Conservation (phyloP, 352 stramenopile species). For the Elongisporangium senticosum region DNA sequence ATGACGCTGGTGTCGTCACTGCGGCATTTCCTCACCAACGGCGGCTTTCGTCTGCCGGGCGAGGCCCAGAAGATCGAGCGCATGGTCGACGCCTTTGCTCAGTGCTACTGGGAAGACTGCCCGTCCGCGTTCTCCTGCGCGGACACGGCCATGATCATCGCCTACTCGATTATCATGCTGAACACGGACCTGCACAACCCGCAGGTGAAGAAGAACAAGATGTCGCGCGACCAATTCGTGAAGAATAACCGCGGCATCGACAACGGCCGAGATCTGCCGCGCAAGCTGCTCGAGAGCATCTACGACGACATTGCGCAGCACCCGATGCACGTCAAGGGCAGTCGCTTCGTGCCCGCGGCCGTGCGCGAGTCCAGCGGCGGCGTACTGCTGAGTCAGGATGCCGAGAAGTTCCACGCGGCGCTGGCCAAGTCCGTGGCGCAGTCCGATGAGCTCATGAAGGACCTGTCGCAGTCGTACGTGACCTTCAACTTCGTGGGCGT, state of each 20-base stretch:
- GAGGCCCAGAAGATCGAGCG: conserved; percentile 98
- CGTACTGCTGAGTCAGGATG: conserved; percentile 26
- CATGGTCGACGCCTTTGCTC: conserved; percentile 95
- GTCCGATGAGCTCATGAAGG: conserved; percentile 83
- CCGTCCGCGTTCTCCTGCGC: conserved; percentile 59
- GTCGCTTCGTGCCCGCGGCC: conserved; percentile 37
- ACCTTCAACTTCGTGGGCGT: conserved; percentile 91
- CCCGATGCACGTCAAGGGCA: conserved; percentile 91
- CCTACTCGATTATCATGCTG: conserved; percentile 90
- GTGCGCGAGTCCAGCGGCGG: conserved; percentile 28
- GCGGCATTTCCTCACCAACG: conserved; percentile 95
- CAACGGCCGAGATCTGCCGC: conserved; percentile 86
- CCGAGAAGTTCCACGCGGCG: conserved; percentile 71
- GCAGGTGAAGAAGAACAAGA: conserved; percentile 93
- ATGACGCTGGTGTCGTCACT: conserved; percentile 97
- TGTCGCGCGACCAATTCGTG: conserved; percentile 97
- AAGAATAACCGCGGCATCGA: conserved; percentile 95
- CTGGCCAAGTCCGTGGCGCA: conserved; percentile 73
- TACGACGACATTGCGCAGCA: conserved; percentile 94
- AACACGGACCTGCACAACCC: conserved; percentile 90
- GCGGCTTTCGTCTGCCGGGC: conserved; percentile 95
- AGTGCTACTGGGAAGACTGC: conserved; percentile 98
- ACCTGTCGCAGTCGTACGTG: conserved; percentile 70
- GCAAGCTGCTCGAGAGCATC: conserved; percentile 90
- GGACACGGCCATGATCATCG: conserved; percentile 88